Percentiles rank a stretch among this genome's conserved stretches.
Evolutionary conservation across 257 asterid species (phyloP).

Genomic region (Solanum lycopersicoides): DNA sequence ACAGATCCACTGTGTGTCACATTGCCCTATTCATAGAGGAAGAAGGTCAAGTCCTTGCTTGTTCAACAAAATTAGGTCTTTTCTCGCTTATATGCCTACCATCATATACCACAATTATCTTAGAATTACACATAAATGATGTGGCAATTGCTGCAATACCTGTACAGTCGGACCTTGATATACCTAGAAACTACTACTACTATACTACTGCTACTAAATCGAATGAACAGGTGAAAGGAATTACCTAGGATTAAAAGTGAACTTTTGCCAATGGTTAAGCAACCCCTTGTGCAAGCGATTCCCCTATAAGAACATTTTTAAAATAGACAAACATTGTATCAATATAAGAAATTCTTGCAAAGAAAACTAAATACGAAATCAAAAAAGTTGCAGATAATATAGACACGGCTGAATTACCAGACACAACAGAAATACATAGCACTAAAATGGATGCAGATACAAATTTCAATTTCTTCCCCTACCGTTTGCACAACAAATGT

Average conservation of each 20-base stretch:
- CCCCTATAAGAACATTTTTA: constrained; percentile 37
- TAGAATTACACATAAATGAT: background rate
- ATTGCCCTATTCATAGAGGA: background rate
- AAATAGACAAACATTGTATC: background rate
- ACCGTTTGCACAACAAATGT: background rate
- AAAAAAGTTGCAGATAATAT: background rate
- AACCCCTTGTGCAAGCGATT: constrained; percentile 87
- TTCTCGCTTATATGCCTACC: background rate
- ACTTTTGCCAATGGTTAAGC: constrained; percentile 90
- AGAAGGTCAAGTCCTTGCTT: background rate
- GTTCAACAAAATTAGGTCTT: background rate
- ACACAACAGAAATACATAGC: background rate
- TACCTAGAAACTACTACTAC: background rate
- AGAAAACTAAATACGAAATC: background rate
- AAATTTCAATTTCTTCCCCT: background rate
- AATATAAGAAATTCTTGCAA: background rate
- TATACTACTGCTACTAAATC: background rate
- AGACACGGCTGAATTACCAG: background rate
- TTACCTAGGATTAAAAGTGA: constrained; percentile 96
- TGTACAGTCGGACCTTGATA: background rate
- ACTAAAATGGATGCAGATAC: background rate
- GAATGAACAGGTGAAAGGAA: background rate
- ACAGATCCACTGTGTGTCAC: background rate
- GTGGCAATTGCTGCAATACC: background rate
- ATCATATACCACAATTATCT: background rate